A percentile compares a stretch with the other conserved stretches of the same genome.
Evolutionary conservation across 2,329 filamentous ascomycete species (phyloP).

Genomic region (Helicocarpus griseus): DNA sequence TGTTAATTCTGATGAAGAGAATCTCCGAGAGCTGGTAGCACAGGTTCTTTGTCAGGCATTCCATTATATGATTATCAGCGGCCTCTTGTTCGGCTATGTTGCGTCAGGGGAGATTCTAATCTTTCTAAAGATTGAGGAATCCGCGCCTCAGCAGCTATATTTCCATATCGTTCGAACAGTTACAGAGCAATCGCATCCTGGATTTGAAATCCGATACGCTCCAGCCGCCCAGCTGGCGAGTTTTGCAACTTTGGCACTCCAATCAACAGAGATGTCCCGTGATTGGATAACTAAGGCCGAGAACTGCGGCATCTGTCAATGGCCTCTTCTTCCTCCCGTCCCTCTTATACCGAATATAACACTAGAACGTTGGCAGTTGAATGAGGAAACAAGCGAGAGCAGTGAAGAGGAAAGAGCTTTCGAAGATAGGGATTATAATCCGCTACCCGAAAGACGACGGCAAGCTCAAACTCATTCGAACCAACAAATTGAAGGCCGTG

Average conservation of each 20-base stretch:
- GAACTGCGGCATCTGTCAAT: constrained; percentile 2
- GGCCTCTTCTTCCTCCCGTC: background rate
- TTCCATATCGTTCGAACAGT: background rate
- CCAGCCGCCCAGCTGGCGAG: background rate
- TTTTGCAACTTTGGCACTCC: background rate
- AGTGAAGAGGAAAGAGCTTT: background rate
- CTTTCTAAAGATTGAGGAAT: constrained; percentile 1
- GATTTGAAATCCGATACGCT: background rate
- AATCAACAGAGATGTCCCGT: background rate
- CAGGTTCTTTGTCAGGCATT: constrained; percentile 1
- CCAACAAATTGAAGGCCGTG: background rate
- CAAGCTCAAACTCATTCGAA: background rate
- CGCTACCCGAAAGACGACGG: background rate
- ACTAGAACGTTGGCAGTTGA: too few relatives aligned
- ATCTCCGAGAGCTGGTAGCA: background rate
- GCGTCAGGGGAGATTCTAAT: background rate
- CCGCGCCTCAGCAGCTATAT: background rate
- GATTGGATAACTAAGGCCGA: constrained; percentile 2
- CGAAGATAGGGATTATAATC: background rate
- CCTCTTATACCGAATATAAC: background rate
- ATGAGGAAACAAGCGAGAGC: constrained; percentile 1
- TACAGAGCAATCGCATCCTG: background rate
- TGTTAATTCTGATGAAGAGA: constrained; percentile 2
- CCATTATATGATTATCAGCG: constrained; percentile 2
- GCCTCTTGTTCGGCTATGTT: background rate